A percentile compares a stretch with the other conserved stretches of the same genome.
These are phyloP conservation scores for Apiospora kogelbergensis DNA, from an alignment of 2,329 filamentous ascomycete species.

Conservation along the genomic window DNA sequence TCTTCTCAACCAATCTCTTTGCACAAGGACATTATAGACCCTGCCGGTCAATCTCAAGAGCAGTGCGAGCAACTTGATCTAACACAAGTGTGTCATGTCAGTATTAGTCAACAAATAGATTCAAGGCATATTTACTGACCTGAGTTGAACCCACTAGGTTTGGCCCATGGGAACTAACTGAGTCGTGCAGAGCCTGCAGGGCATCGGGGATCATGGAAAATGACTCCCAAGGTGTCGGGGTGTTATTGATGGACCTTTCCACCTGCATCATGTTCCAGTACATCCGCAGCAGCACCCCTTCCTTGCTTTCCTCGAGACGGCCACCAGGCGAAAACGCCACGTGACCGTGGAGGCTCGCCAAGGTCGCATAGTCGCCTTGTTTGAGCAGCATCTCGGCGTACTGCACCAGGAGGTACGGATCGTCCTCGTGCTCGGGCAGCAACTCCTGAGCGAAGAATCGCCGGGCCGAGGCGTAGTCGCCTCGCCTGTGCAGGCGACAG, in stretches of 20 bases:
- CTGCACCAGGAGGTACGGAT: slow-evolving; percentile 26
- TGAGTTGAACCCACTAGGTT: not conserved
- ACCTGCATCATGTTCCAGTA: not conserved
- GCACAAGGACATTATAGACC: not conserved
- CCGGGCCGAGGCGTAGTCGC: slow-evolving; percentile 22
- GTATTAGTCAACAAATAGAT: too few species aligned
- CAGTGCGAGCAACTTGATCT: not conserved
- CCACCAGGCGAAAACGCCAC: slow-evolving; percentile 13
- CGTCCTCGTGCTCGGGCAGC: slow-evolving; percentile 22
- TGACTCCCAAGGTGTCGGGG: not conserved
- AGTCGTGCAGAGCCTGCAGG: not conserved
- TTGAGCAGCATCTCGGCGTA: slow-evolving; percentile 29
- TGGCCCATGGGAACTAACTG: not conserved
- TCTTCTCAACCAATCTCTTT: slow-evolving; percentile 19
- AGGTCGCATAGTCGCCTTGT: slow-evolving; percentile 26
- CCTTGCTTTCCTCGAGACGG: not conserved
- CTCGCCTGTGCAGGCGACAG: slow-evolving; percentile 24
- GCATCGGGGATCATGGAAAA: not conserved
- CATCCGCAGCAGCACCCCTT: slow-evolving; percentile 10
- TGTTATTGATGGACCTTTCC: not conserved
- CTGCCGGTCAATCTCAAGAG: not conserved
- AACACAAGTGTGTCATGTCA: too few species aligned
- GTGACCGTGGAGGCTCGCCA: slow-evolving; percentile 16
- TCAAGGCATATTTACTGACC: not conserved
- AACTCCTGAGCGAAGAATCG: slow-evolving; percentile 23